A percentile compares a stretch with the other conserved stretches of the same genome.
phyloP scores from a whole-genome alignment of 108 stramenopile genomes.

The Nitzschia sp. region DNA sequence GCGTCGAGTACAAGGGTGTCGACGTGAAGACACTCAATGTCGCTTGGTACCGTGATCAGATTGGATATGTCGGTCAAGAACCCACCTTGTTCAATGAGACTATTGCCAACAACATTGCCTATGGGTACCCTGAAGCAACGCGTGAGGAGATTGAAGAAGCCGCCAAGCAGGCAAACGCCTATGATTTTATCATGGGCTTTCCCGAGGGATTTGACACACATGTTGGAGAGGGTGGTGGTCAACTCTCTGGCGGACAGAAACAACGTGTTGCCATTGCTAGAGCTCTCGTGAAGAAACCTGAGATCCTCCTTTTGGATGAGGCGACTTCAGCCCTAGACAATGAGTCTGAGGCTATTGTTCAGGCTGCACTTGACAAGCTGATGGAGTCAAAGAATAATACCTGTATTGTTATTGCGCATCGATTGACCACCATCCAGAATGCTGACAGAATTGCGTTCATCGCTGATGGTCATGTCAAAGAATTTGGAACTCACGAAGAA shows the following conservation, averaged over 20 bases:
- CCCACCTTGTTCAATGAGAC: slow-evolving; percentile 86
- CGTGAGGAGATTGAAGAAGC: slow-evolving; percentile 75
- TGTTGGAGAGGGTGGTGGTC: slow-evolving; percentile 57
- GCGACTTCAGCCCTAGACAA: slow-evolving; percentile 79
- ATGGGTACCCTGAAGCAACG: slow-evolving; percentile 60
- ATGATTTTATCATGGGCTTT: slow-evolving; percentile 81
- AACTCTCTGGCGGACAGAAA: slow-evolving; percentile 70
- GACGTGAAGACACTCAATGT: slow-evolving; percentile 74
- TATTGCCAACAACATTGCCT: slow-evolving; percentile 89
- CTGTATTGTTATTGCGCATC: slow-evolving; percentile 92
- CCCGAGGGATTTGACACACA: slow-evolving; percentile 53
- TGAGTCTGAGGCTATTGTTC: slow-evolving; percentile 83
- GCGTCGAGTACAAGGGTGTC: slow-evolving; percentile 75
- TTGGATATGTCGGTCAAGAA: slow-evolving; percentile 92
- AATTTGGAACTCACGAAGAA: slow-evolving; percentile 90
- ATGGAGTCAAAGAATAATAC: slow-evolving; percentile 71
- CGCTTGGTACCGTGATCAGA: slow-evolving; percentile 75
- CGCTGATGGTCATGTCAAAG: slow-evolving; percentile 77
- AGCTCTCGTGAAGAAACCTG: slow-evolving; percentile 81
- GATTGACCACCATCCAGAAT: slow-evolving; percentile 89
- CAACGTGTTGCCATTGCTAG: slow-evolving; percentile 87
- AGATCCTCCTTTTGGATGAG: slow-evolving; percentile 87
- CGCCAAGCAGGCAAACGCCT: slow-evolving; percentile 82
- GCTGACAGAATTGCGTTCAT: slow-evolving; percentile 92
- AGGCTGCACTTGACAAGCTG: slow-evolving; percentile 83